These are phyloP conservation scores for Ophiostoma pallidulum DNA, from an alignment of 2,329 filamentous ascomycete genomes.

Conservation along the genomic window DNA sequence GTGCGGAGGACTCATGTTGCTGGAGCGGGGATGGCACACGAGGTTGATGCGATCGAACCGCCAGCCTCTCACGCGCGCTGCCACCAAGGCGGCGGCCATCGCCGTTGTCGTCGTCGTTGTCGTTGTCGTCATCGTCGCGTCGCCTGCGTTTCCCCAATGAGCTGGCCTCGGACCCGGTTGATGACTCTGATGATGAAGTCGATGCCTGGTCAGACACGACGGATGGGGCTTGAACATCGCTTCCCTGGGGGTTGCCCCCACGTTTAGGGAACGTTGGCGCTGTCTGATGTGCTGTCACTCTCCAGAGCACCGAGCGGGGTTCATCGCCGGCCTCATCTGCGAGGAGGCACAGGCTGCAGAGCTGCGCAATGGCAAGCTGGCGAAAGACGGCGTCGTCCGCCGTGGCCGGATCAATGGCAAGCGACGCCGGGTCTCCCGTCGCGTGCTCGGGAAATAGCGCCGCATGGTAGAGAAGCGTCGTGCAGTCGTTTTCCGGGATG, in stretches of 20 bases:
- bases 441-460: slow-evolving; percentile 8
- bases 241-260: too few relatives aligned
- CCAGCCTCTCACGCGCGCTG: background rate
- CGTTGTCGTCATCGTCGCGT: background rate
- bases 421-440: too few relatives aligned
- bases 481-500: slow-evolving; percentile 9
- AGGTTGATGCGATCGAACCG: background rate
- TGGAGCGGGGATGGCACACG: background rate
- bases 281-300: background rate
- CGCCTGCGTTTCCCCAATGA: background rate
- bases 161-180: background rate
- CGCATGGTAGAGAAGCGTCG: slow-evolving; percentile 7
- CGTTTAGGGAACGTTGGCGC: too few relatives aligned
- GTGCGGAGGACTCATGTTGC: too few relatives aligned
- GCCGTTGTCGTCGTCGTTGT: background rate
- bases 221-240: background rate
- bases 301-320: too few relatives aligned
- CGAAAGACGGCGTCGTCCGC: too few relatives aligned
- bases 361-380: background rate
- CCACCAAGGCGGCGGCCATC: too few relatives aligned
- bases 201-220: background rate
- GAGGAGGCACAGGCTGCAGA: background rate
- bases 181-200: background rate
- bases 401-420: background rate
- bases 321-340: background rate